Evolutionary conservation across 805 yeast species (phyloP), one percentile per base, ranked within the genome.

Genomic region (Pichia scutulata): DNA sequence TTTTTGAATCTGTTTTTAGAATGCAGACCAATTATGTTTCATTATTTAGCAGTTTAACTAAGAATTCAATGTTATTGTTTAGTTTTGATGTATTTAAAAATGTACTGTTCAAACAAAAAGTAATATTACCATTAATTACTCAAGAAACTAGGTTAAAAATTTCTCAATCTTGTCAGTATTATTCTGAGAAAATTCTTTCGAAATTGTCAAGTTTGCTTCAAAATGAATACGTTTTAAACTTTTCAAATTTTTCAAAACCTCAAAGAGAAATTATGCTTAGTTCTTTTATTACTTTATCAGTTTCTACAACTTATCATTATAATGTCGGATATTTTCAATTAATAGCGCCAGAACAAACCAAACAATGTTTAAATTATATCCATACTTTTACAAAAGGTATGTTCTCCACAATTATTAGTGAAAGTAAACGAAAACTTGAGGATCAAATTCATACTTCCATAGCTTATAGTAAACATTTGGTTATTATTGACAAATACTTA

Each of bases 221-320:
- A 19, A 25, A 36, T 25, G 10, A 36, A 18, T 47, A 47, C 25
- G 24, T 47, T 36, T 6, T 16, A 12, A 47, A 42, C 12, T 47
- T 42, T 30, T 10, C 33, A 2, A 25, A 41, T 18, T 28, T 37
- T 37, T 14, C 46, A 1, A 37, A 42, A 3, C 22, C 37, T 5
- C 39, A 30, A 42, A 25, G 45, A 9, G 50, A 47, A 28, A 25
- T 36, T 9, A 33, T 47, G 37, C 19, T 42, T 2, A 21, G 16
- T 12, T 46, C 46, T 1, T 47, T 47, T 22, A 23, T 47, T 4
- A 24, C 21, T 7, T 18, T 47, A 16, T 30, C 46, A 14, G 22
- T 12, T 26, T 47, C 43, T 25, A 42, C 50, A 14, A 9, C 40
- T 7, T 42, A 47, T 37, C 50, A 47, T 25, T 47, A 47, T 42